Conservation (phyloP, 768 basidiomycete species). For the Boletus coccyginus region DNA sequence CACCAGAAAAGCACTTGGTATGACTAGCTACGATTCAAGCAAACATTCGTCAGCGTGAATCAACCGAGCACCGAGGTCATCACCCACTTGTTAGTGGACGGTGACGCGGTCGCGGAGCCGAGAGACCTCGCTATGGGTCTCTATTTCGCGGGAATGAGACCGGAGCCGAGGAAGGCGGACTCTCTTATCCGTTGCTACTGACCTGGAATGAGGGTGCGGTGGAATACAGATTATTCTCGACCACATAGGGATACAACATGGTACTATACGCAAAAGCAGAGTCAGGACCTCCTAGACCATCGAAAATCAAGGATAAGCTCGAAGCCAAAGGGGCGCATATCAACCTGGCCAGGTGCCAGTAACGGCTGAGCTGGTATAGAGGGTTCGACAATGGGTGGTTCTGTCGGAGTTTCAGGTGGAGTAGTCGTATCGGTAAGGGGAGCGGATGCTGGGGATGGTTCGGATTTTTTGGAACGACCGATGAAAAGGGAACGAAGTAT, state of each 20-base stretch:
- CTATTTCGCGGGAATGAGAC: not conserved
- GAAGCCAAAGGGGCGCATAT: constrained; percentile 70
- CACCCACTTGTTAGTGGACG: not conserved
- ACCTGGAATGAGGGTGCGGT: not conserved
- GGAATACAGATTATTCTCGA: constrained; percentile 12
- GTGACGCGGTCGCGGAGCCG: not conserved
- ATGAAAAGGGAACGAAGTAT: constrained; percentile 26
- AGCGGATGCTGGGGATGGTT: not conserved
- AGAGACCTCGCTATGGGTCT: not conserved
- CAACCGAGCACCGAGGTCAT: not conserved
- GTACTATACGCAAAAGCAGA: constrained; percentile 8
- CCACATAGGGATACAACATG: constrained; percentile 20
- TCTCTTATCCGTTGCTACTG: not conserved
- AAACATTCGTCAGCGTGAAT: not conserved
- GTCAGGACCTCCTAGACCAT: constrained; percentile 44
- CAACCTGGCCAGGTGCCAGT: constrained; percentile 54
- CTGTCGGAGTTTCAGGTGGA: constrained; percentile 5
- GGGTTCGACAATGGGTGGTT: constrained; percentile 3
- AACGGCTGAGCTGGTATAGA: constrained; percentile 14
- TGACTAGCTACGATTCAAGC: not conserved
- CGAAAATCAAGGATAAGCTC: constrained; percentile 72
- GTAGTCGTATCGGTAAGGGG: not conserved
- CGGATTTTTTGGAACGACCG: constrained; percentile 6
- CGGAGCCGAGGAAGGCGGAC: too few species aligned
- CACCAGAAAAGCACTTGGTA: not conserved